A percentile compares a stretch with the other conserved stretches of the same genome.
Conservation (phyloP, 805 yeast species). For the Kodamaea lidongshanica region DNA sequence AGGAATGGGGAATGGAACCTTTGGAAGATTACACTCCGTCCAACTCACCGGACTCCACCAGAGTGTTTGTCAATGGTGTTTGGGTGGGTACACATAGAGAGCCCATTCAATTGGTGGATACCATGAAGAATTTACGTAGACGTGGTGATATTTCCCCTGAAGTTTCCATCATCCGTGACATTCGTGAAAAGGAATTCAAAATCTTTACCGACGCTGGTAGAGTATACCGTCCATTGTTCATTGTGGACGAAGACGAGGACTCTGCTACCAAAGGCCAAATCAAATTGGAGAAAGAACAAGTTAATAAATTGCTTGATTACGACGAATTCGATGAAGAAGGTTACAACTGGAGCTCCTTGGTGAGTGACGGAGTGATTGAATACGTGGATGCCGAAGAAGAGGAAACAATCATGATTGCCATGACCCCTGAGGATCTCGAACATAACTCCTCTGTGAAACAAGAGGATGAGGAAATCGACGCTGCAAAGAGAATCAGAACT, state of each 20-base stretch:
- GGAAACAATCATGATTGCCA: slow-evolving; percentile 96
- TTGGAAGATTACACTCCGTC: slow-evolving; percentile 93
- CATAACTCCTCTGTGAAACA: slow-evolving; percentile 40
- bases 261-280: slow-evolving; percentile 69
- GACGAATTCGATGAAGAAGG: slow-evolving; percentile 56
- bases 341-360: slow-evolving; percentile 80
- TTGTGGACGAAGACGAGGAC: slow-evolving; percentile 80
- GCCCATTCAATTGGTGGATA: slow-evolving; percentile 85
- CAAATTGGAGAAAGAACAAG: slow-evolving; percentile 78
- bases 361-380: slow-evolving; percentile 84
- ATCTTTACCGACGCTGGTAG: slow-evolving; percentile 98
- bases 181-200: slow-evolving; percentile 92
- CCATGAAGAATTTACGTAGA: slow-evolving; percentile 87
- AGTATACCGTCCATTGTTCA: slow-evolving; percentile 92
- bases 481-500: slow-evolving; percentile 79
- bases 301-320: slow-evolving; percentile 60
- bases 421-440: slow-evolving; percentile 96
- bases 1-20: slow-evolving; percentile 99
- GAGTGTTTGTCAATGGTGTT: slow-evolving; percentile 96
- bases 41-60: slow-evolving; percentile 82
- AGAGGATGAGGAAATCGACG: slow-evolving; percentile 44
- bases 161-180: slow-evolving; percentile 93
- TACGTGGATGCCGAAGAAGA: slow-evolving; percentile 99
- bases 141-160: slow-evolving; percentile 94
- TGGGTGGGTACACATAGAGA: slow-evolving; percentile 99